phyloP scores from a whole-genome alignment of 2,329 filamentous ascomycete species.

The Fusarium pseudograminearum region DNA sequence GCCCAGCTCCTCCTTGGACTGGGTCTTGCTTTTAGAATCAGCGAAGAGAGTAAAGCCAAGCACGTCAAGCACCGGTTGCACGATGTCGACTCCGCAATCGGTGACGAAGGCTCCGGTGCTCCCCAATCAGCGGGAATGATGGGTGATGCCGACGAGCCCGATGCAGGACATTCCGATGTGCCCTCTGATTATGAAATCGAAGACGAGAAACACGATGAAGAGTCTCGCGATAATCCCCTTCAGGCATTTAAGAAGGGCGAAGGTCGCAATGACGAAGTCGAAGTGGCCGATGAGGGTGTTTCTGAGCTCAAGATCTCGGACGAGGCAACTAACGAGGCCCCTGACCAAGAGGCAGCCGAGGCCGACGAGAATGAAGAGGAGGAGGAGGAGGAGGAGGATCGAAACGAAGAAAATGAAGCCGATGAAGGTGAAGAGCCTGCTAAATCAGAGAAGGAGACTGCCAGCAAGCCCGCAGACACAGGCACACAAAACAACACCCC shows the following conservation, averaged over 20 bases:
- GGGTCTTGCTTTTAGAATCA: constrained; percentile 87
- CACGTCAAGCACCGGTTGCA: constrained; percentile 76
- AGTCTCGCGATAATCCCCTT: constrained; percentile 55
- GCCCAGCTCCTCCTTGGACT: constrained; percentile 89
- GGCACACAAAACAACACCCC: constrained; percentile 29
- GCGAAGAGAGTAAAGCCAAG: constrained; percentile 84
- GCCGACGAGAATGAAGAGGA: constrained; percentile 44
- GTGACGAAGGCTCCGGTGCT: constrained; percentile 21
- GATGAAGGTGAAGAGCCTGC: constrained; percentile 45
- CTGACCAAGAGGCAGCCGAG: constrained; percentile 52
- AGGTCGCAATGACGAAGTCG: constrained; percentile 47
- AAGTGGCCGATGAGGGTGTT: constrained; percentile 43
- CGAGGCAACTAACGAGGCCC: constrained; percentile 37
- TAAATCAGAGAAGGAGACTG: constrained; percentile 29
- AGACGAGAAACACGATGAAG: constrained; percentile 48
- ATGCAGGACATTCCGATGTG: constrained; percentile 49
- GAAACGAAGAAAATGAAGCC: constrained; percentile 28
- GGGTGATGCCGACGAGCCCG: constrained; percentile 35
- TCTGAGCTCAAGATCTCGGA: constrained; percentile 46
- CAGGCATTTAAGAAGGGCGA: constrained; percentile 47
- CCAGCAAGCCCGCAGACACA: constrained; percentile 23
- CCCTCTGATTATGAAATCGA: constrained; percentile 51
- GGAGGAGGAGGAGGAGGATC: constrained; percentile 19
- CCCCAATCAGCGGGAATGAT: constrained; percentile 46
- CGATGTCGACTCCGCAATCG: constrained; percentile 42